These are phyloP conservation scores for Hippophae rhamnoides DNA, from an alignment of 306 rosid genomes.

Conservation along the genomic window DNA sequence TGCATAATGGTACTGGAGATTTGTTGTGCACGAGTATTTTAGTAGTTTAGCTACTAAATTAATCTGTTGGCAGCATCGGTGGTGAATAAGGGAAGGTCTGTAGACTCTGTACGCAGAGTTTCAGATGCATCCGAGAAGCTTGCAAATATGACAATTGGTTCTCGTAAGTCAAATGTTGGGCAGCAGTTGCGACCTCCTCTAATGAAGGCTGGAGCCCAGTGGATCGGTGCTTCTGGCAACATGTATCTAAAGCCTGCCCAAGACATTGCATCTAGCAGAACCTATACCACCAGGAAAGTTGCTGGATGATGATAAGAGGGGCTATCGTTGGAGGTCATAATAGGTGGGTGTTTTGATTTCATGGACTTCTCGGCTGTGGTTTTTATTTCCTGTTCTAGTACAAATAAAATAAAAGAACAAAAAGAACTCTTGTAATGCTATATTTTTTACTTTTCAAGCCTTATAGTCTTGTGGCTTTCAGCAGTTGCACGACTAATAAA, in stretches of 20 bases:
- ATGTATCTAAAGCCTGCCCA: constrained; percentile 46
- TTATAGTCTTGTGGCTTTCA: no score
- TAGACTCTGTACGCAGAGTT: constrained; percentile 41
- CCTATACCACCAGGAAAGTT: constrained; percentile 49
- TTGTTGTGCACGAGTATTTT: no score
- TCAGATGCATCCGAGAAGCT: constrained; percentile 70
- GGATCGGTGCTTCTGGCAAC: constrained; percentile 62
- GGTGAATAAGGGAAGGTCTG: constrained; percentile 40
- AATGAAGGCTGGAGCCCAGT: constrained; percentile 78
- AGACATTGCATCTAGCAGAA: constrained; percentile 47
- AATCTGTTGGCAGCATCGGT: constrained; percentile 30
- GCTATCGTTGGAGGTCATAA: no score
- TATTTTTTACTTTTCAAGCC: no score
- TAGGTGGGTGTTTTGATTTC: no score
- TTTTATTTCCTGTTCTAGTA: no score
- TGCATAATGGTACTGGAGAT: no score
- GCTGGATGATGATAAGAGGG: constrained; percentile 41
- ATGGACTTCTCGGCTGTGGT: no score
- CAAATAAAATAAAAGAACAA: no score
- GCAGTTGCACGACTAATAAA: no score
- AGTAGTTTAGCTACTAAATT: no score
- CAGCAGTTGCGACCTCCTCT: constrained; percentile 46
- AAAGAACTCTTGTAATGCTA: no score
- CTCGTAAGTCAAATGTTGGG: constrained; percentile 40
- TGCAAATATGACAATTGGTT: constrained; percentile 50